Conservation (phyloP, 805 yeast genomes). For the Candida alai region DNA sequence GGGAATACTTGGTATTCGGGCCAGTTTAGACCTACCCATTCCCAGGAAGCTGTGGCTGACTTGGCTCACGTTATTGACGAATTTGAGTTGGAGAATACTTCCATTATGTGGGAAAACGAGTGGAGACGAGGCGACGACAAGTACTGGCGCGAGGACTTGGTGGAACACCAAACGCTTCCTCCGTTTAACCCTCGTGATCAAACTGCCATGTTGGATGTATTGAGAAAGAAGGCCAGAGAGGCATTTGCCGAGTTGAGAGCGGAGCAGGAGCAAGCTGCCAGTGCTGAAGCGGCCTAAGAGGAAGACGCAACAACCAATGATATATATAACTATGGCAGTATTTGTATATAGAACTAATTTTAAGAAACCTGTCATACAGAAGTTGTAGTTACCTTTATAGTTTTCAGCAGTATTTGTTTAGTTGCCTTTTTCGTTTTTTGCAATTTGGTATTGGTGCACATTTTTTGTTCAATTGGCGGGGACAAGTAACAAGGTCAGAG, state of each 20-base stretch:
- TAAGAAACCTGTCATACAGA: too few relatives aligned
- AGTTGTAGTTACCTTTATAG: too few relatives aligned
- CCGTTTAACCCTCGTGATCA: slow-evolving; percentile 63
- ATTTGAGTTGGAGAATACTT: slow-evolving; percentile 45
- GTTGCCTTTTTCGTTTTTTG: too few relatives aligned
- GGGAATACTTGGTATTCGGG: slow-evolving; percentile 85
- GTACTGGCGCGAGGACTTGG: slow-evolving; percentile 62
- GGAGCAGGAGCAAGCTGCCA: slow-evolving; percentile 2
- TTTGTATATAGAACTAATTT: too few relatives aligned
- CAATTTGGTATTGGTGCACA: too few relatives aligned
- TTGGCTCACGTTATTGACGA: slow-evolving; percentile 66
- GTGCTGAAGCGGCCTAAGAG: slow-evolving; percentile 1
- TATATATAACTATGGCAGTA: too few relatives aligned
- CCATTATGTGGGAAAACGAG: slow-evolving; percentile 74
- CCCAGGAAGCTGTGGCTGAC: slow-evolving; percentile 91
- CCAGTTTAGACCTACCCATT: slow-evolving; percentile 83
- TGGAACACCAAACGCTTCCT: slow-evolving; percentile 59
- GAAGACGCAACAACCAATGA: too few relatives aligned
- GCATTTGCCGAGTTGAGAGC: slow-evolving; percentile 28
- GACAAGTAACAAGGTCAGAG: too few relatives aligned
- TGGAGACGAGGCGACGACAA: slow-evolving; percentile 83
- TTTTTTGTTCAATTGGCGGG: too few relatives aligned
- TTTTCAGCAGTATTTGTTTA: too few relatives aligned
- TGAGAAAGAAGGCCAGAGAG: slow-evolving; percentile 40
- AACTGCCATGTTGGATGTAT: slow-evolving; percentile 58